Evolutionary conservation across 1,284 basidiomycete genomes (phyloP), one percentile per base, ranked within the genome.

Genomic region (Cryptococcus sp.): DNA sequence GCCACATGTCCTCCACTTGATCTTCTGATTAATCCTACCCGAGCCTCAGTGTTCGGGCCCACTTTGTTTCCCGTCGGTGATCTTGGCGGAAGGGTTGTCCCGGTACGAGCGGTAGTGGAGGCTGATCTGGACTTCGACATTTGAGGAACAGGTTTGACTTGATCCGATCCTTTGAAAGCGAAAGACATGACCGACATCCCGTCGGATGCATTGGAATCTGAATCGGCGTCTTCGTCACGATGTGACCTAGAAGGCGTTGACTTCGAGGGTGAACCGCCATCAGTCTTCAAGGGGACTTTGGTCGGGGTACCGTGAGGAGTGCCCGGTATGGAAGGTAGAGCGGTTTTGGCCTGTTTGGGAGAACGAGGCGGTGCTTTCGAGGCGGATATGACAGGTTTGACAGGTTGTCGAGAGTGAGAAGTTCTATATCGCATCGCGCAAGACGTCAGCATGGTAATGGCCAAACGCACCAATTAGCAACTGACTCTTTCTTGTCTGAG

Each of bases 401-500:
- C 20, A 15, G 48, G 22, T 43, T 55, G 57, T 19, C 61, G 53
- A 27, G 50, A 48, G 6, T 52, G 47, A 27, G 63, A 56, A 15
- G 52, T 61, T 3, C 62, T 62, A 39, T 3, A 47, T 23, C 42
- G 47, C 42, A 45, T 22, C 16, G 30, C 30, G 30, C 30, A 13
- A 35, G 30, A 10, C 5, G 7, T 50, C 4, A 47, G 7, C 27
- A 45, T 17, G 6, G 20, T 15, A 38, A 38, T 39, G 6, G 47
- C 45, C n/a, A 49, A 22, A 25, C 16, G n/a, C 30, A 15, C 2
- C 27, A 41, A 20, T 47, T 13, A 58, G 39, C 3, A 1, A 82
- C 90, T 74, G 73, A 91, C 90, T 91, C 90, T 78, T 88, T 88
- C 89, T 89, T 91, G 1, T 88, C 82, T 46, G 56, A 59, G 61